Base-by-base conservation (phyloP, 2,329 filamentous ascomycete species). In the Fusarium sp. region DNA sequence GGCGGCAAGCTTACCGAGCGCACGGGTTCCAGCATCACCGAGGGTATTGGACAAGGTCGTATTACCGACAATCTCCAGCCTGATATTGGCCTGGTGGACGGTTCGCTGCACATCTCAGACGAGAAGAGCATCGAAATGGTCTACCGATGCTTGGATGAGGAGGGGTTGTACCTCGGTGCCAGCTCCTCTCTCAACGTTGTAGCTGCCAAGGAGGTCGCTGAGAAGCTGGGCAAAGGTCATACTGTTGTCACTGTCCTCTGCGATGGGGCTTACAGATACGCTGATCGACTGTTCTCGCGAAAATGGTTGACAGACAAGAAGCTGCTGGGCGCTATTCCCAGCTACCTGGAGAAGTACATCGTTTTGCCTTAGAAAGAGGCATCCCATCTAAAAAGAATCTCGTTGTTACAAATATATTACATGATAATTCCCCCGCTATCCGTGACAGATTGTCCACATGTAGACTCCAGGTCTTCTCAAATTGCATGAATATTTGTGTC, bases 121-220 rank as follows among this genome's bases (percentile, higher is more conserved):
- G 94, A 96, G 85, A 95, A 97, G 89, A 97, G 91, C 78, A 95
- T 99, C 76, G 94, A 93, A 83, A 98, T 98, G 96, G 94, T 99
- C 48, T 99, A 98, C 85, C 87, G 95, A 73, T 97, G 95, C 79
- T 86, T 99, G 71, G 95, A 98, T 78, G 94, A 98, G 83, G 96
- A 99, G 81, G 96, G 96, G 4, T 84, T 99, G 57, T 99, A 99
- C 81, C 87, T 99, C 4, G 96, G 96, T 70, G 96, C 96, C 41
- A 97, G 94, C 84, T 97, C 94, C 29, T 93, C 94, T 66, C 85
- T 99, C 78, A 99, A 99, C 80, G 96, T 99, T 19, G 96, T 95
- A 11, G 96, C 96, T 3, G 96, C 96, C 21, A 94, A 95, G 84
- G 94, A 98, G 83, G 92, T 98, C 35, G 96, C 96, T 1, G 91